phyloP scores from a whole-genome alignment of 2,329 filamentous ascomycete genomes.

The Fusarium floridanum region DNA sequence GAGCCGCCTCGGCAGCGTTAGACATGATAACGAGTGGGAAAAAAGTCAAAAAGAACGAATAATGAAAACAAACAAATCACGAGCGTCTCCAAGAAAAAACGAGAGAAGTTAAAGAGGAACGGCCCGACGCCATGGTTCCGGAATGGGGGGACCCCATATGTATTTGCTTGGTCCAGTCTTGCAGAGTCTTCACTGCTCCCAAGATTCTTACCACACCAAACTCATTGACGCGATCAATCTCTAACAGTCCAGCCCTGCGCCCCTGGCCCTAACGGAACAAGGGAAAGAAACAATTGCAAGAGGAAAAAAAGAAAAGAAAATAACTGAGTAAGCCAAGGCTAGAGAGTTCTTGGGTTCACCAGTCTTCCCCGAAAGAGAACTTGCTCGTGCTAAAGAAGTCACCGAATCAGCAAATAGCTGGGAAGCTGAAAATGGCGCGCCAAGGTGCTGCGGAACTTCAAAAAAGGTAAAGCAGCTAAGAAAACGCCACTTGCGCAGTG shows the following conservation, averaged over 20 bases:
- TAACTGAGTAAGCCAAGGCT: background rate
- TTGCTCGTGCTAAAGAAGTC: background rate
- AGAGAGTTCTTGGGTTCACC: background rate
- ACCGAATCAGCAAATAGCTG: background rate
- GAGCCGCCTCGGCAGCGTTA: slow-evolving; percentile 5
- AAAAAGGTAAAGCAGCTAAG: background rate
- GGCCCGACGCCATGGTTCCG: background rate
- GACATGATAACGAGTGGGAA: slow-evolving; percentile 5
- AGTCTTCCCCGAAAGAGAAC: background rate
- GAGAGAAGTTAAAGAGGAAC: background rate
- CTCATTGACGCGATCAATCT: background rate
- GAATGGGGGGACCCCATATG: background rate
- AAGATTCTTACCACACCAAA: background rate
- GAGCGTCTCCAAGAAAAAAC: background rate
- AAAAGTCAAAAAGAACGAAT: background rate
- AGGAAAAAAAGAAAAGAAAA: background rate
- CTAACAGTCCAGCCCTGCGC: background rate
- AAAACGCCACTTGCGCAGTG: background rate
- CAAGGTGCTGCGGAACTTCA: background rate
- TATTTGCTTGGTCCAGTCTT: background rate
- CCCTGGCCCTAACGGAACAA: background rate
- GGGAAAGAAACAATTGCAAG: background rate
- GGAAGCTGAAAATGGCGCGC: background rate
- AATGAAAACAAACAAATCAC: background rate
- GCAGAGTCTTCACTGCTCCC: background rate